phyloP scores from a whole-genome alignment of 257 asterid species.

The Nicotiana benthamiana region DNA sequence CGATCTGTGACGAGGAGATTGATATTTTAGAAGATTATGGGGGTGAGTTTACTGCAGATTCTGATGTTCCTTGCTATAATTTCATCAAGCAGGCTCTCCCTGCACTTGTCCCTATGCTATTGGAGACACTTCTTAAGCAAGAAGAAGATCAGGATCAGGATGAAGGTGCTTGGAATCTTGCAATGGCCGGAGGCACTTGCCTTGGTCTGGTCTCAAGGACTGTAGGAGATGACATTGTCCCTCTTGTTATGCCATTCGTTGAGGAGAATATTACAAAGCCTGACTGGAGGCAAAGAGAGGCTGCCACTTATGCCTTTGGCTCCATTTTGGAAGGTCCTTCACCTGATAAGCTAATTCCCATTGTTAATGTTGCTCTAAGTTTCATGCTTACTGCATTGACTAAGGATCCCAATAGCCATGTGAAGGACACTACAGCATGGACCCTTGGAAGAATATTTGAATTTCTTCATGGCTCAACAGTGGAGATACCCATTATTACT shows the following conservation, averaged over 20 bases:
- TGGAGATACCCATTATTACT: conserved; percentile 54
- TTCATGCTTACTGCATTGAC: conserved; percentile 64
- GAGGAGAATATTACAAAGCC: conserved; percentile 50
- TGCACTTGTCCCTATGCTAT: conserved; percentile 59
- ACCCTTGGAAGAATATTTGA: conserved; percentile 71
- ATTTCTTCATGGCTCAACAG: conserved; percentile 60
- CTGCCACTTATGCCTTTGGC: conserved; percentile 71
- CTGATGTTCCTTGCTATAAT: conserved; percentile 59
- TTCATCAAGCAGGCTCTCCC: conserved; percentile 70
- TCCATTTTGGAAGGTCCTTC: conserved; percentile 79
- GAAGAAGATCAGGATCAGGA: conserved; percentile 82
- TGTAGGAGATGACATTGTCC: conserved; percentile 71
- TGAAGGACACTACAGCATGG: conserved; percentile 79
- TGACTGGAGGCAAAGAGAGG: conserved; percentile 74
- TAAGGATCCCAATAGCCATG: conserved; percentile 61
- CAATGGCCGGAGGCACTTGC: conserved; percentile 85
- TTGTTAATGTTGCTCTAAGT: conserved; percentile 51
- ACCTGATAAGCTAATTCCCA: conserved; percentile 51
- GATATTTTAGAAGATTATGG: conserved; percentile 66
- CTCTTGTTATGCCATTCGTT: conserved; percentile 67
- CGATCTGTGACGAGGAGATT: conserved; percentile 68
- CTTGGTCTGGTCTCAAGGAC: conserved; percentile 69
- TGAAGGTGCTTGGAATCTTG: conserved; percentile 78
- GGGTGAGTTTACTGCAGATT: conserved; percentile 63
- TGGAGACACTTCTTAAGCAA: conserved; percentile 81